A percentile compares a stretch with the other conserved stretches of the same genome.
Conservation (phyloP, 192 early-diverging fungal genomes). For the Gaertneriomyces semiglobifer region DNA sequence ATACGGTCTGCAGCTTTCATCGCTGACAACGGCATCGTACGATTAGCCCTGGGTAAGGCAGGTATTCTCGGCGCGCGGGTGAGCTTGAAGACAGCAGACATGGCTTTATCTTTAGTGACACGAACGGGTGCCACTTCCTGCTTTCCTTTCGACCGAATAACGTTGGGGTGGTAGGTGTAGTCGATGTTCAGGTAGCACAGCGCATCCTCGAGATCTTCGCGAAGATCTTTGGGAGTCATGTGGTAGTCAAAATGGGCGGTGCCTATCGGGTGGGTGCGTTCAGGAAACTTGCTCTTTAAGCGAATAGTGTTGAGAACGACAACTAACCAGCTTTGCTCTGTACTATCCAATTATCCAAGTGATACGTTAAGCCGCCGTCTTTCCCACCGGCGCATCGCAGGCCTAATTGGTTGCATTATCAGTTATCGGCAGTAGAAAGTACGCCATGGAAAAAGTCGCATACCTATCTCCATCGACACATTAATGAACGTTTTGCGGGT, state of each 20-base stretch:
- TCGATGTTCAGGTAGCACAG: slow-evolving; percentile 17
- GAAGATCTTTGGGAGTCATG: slow-evolving; percentile 19
- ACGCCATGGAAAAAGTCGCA: not conserved
- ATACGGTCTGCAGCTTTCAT: slow-evolving; percentile 10
- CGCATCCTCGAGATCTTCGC: not conserved
- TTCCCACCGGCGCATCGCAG: slow-evolving; percentile 12
- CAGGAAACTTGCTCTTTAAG: not conserved
- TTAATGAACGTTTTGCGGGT: slow-evolving; percentile 29
- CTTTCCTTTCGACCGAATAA: not conserved
- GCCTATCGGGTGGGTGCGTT: not conserved
- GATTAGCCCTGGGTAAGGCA: slow-evolving; percentile 17
- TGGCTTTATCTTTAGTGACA: slow-evolving; percentile 10
- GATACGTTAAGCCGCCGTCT: not conserved
- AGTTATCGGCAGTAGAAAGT: not conserved
- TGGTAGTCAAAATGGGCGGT: slow-evolving; percentile 22
- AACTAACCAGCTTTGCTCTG: slow-evolving; percentile 18
- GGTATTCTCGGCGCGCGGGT: slow-evolving; percentile 9
- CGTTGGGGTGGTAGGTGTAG: slow-evolving; percentile 20
- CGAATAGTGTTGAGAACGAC: not conserved
- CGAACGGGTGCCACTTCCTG: not conserved
- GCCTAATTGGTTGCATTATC: not conserved
- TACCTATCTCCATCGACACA: slow-evolving; percentile 14
- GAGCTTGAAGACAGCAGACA: slow-evolving; percentile 24
- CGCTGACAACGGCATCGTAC: not conserved
- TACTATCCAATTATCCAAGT: slow-evolving; percentile 18